Evolutionary conservation across 305 asterid species (phyloP).

Genomic region (Fraxinus dipetala): DNA sequence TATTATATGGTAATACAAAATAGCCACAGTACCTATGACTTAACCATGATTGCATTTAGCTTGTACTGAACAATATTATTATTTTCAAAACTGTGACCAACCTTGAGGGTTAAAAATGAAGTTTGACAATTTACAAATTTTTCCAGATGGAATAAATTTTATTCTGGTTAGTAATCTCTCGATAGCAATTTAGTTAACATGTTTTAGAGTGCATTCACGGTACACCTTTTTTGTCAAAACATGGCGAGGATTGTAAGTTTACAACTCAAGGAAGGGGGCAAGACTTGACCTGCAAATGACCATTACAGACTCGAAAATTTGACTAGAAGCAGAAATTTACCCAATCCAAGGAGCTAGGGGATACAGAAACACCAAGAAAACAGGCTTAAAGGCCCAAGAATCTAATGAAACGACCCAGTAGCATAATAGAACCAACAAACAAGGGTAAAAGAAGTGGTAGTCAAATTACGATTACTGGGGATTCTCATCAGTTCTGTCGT

Average conservation of each 20-base stretch:
- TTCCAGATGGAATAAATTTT: background rate
- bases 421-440: background rate
- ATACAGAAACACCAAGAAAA: background rate
- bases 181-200: background rate
- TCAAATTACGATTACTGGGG: background rate
- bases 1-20: background rate
- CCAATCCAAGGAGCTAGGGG: background rate
- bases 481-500: background rate
- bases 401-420: background rate
- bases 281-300: background rate
- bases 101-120: background rate
- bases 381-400: background rate
- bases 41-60: background rate
- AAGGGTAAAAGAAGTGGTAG: background rate
- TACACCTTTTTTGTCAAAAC: background rate
- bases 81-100: background rate
- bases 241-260: background rate
- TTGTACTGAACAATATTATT: background rate
- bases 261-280: background rate
- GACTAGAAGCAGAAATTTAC: background rate
- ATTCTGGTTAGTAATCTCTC: background rate
- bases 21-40: background rate
- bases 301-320: background rate
- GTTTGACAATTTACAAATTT: background rate
- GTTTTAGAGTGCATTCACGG: background rate